Evolutionary conservation across 108 stramenopile species (phyloP).

Genomic region (Schizochytrium sp.): DNA sequence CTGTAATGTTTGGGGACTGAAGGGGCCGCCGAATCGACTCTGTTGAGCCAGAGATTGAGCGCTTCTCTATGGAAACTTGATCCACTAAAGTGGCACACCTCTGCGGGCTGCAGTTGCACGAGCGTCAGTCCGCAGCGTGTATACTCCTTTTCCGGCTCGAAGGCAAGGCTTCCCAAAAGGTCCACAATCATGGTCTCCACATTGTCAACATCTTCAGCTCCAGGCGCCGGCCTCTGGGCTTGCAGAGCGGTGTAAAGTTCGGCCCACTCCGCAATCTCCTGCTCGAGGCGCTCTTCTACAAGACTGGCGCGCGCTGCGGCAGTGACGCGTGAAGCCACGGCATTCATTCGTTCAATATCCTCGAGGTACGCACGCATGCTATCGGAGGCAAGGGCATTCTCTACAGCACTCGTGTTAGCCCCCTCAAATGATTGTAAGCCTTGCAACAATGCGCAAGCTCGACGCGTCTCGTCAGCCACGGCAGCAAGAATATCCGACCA

Average conservation of each 20-base stretch:
- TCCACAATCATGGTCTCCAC: background rate
- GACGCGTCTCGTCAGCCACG: background rate
- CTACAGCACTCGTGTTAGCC: background rate
- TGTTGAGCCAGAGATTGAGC: slow-evolving; percentile 4
- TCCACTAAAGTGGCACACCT: background rate
- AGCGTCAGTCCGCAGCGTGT: background rate
- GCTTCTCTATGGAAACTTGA: background rate
- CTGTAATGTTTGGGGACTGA: background rate
- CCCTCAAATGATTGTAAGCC: background rate
- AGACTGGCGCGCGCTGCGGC: background rate
- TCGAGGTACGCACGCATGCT: background rate
- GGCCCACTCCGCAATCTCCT: background rate
- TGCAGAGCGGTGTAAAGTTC: background rate
- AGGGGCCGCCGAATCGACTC: background rate
- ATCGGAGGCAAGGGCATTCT: background rate
- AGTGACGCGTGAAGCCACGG: background rate
- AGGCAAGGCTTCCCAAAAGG: no score
- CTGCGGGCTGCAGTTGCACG: background rate
- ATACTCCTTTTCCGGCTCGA: background rate
- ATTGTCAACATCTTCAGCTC: background rate
- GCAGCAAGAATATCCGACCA: background rate
- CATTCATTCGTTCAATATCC: background rate
- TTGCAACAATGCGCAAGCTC: background rate
- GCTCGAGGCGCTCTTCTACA: background rate
- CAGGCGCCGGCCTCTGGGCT: background rate